phyloP scores from a whole-genome alignment of 345 rosid genomes.

The Citrus inodora region DNA sequence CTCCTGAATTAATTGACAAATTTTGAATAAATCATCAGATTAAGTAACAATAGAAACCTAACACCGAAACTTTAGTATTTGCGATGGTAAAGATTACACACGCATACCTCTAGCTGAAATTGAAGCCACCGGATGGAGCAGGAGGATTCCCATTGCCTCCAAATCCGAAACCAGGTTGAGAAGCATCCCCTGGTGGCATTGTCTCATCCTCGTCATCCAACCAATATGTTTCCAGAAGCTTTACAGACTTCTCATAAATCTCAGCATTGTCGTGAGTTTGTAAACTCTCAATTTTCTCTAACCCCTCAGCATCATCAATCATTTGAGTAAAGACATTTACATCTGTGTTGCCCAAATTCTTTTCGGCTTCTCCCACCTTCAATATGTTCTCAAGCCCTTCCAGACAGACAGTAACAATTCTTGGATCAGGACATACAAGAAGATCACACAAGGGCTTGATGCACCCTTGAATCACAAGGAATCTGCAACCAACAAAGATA shows the following conservation, averaged over 20 bases:
- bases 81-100: not conserved
- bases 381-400: constrained; percentile 59
- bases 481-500: constrained; percentile 16
- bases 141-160: constrained; percentile 43
- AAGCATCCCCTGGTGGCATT: constrained; percentile 50
- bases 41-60: not conserved
- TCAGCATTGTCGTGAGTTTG: constrained; percentile 61
- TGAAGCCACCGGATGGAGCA: constrained; percentile 70
- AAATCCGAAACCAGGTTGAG: constrained; percentile 46
- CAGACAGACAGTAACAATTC: constrained; percentile 52
- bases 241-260: constrained; percentile 61
- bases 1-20: constrained; percentile 26
- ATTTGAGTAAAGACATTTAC: constrained; percentile 51
- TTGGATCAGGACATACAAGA: constrained; percentile 56
- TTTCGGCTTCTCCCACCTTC: constrained; percentile 56
- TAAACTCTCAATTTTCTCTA: constrained; percentile 56
- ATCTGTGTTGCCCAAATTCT: constrained; percentile 32
- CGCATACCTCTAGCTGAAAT: constrained; percentile 49
- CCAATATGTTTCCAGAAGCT: constrained; percentile 62
- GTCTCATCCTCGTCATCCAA: constrained; percentile 56
- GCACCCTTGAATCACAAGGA: constrained; percentile 48
- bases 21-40: not conserved
- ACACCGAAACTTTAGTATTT: not conserved
- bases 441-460: constrained; percentile 60
- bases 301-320: constrained; percentile 60